Conservation (phyloP, 805 yeast genomes). For the Metschnikowia cerradonensis region DNA sequence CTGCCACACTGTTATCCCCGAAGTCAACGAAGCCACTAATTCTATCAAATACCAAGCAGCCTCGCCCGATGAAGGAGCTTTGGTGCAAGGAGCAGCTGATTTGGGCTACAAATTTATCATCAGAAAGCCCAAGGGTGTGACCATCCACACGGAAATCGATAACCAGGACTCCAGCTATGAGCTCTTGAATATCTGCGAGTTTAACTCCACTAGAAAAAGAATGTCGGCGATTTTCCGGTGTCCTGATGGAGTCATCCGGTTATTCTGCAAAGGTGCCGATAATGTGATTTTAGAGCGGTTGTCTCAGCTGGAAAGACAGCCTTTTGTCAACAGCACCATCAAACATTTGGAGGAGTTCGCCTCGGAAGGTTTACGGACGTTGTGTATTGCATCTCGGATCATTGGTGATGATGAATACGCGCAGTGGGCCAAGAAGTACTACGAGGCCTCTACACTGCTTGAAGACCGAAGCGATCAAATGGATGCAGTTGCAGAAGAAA, state of each 20-base stretch:
- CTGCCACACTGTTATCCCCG: slow-evolving; percentile 98
- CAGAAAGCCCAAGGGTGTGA: slow-evolving; percentile 80
- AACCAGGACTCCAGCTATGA: slow-evolving; percentile 58
- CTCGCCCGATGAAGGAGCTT: slow-evolving; percentile 98
- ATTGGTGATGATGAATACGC: slow-evolving; percentile 74
- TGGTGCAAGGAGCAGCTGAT: slow-evolving; percentile 92
- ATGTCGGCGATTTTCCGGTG: slow-evolving; percentile 94
- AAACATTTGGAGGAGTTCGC: slow-evolving; percentile 95
- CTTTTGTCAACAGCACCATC: slow-evolving; percentile 77
- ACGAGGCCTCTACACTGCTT: slow-evolving; percentile 79
- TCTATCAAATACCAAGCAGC: slow-evolving; percentile 93
- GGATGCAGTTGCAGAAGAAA: slow-evolving; percentile 84
- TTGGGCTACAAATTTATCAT: slow-evolving; percentile 81
- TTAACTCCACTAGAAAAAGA: slow-evolving; percentile 94
- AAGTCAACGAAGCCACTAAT: slow-evolving; percentile 53
- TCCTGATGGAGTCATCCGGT: slow-evolving; percentile 86
- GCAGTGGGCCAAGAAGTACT: slow-evolving; percentile 62
- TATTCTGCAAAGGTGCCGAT: slow-evolving; percentile 97
- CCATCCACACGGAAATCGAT: slow-evolving; percentile 53
- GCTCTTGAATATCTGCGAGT: slow-evolving; percentile 87
- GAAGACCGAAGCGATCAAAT: slow-evolving; percentile 69
- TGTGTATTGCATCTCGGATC: slow-evolving; percentile 85
- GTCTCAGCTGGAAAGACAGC: slow-evolving; percentile 53
- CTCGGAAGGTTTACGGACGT: slow-evolving; percentile 88
- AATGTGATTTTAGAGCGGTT: slow-evolving; percentile 89